Evolutionary conservation across 2,329 filamentous ascomycete genomes (phyloP), one percentile per base, ranked within the genome.

Genomic region (Epicoccum nigrum): DNA sequence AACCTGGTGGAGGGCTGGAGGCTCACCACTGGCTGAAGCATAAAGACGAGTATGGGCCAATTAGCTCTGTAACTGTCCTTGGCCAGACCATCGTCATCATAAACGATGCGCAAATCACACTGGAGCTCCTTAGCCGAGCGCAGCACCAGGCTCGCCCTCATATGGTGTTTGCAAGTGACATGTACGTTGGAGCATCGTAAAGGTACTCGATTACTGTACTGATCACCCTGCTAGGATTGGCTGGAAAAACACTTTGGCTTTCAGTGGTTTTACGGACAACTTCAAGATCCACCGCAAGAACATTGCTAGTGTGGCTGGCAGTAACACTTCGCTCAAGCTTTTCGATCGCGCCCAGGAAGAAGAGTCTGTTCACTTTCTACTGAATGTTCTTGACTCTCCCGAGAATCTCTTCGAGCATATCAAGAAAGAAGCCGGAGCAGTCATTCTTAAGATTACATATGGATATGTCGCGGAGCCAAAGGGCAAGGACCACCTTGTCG

Each of bases 381-480:
- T 66, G 13, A 64, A 68, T 19, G 41, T 69, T 0, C 43, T 69
- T 4, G 55, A 65, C 0, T 53, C 54, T 0, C 66, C 66, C 0
- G 44, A 60, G 1, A 46, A 59, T n/a, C 35, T 68, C 1, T 65
- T 67, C 13, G 59, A 67, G 4, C 64, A 68, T 23, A 68, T 68
- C 15, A 54, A 56, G 25, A 67, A 63, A 21, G 63, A 68, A 33
- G 62, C 65, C 20, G 65, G 64, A 9, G 59, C 60, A 4, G 64
- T 66, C 8, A 68, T 67, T 7, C 49, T 68, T 8, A 66, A 63
- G 41, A 64, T 65, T 25, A 65, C 54, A 1, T 69, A 69, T 59
- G 77, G 77, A 7, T 82, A 82, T 51, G 78, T 67, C 0, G 65
- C 76, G 15, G 75, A 78, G 19, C 62, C 72, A 3, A 68, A 74